A percentile compares a stretch with the other conserved stretches of the same genome.
These are phyloP conservation scores for Komagataella populi DNA, from an alignment of 805 yeast genomes.

Conservation along the genomic window DNA sequence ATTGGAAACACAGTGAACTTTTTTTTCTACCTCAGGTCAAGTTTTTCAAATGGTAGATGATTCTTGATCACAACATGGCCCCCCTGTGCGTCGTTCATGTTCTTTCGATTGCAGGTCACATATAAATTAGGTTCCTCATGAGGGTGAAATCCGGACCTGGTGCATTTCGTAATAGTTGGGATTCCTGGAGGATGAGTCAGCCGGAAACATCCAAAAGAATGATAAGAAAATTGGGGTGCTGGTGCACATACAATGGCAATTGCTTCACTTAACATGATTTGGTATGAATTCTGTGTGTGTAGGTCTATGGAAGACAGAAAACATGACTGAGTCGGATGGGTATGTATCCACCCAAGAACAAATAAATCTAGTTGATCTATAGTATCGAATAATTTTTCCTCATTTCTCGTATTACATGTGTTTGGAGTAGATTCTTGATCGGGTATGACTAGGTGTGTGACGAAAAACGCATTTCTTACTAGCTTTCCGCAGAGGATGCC, in stretches of 20 bases:
- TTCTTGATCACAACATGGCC: constrained; percentile 37
- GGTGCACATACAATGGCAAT: constrained; percentile 60
- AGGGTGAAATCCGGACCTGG: constrained; percentile 42
- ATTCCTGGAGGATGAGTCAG: constrained; percentile 57
- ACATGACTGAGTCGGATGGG: constrained; percentile 65
- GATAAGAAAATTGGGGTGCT: constrained; percentile 18
- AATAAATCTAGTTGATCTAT: constrained; percentile 43
- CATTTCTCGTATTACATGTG: constrained; percentile 49
- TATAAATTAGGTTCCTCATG: constrained; percentile 39
- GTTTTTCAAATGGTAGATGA: constrained; percentile 31
- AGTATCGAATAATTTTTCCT: constrained; percentile 40
- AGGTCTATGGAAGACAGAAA: constrained; percentile 52
- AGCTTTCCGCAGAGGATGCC: constrained; percentile 54
- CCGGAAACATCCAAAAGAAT: constrained; percentile 42
- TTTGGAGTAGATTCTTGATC: constrained; percentile 49
- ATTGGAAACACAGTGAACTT: constrained; percentile 1
- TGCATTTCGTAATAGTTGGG: constrained; percentile 37
- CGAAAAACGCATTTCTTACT: constrained; percentile 46
- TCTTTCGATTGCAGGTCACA: constrained; percentile 25
- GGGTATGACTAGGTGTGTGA: constrained; percentile 49
- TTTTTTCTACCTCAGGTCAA: constrained; percentile 27
- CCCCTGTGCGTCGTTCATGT: constrained; percentile 12
- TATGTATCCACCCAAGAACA: constrained; percentile 65
- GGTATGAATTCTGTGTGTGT: constrained; percentile 58
- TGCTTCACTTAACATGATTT: constrained; percentile 57